Evolutionary conservation across 2,329 filamentous ascomycete species (phyloP).

Genomic region (Ciborinia camelliae): DNA sequence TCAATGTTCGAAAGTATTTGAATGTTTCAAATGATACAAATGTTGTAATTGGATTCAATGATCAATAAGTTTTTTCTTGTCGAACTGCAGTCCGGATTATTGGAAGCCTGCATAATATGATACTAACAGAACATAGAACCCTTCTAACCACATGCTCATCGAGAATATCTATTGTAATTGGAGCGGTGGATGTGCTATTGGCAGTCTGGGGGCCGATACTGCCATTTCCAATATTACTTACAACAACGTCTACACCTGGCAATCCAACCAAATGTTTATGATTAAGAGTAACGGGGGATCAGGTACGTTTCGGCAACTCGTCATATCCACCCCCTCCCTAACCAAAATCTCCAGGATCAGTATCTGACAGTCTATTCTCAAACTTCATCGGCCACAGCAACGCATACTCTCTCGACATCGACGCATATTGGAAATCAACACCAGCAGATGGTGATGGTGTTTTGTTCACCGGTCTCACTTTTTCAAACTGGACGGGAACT

Average conservation of each 20-base stretch:
- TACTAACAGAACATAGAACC: constrained; percentile 29
- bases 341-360: constrained; percentile 41
- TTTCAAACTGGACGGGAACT: constrained; percentile 54
- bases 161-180: constrained; percentile 61
- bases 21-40: too few relatives aligned
- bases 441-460: constrained; percentile 49
- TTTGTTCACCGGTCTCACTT: constrained; percentile 49
- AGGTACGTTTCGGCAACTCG: neutral
- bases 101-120: neutral
- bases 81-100: too few relatives aligned
- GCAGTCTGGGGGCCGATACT: constrained; percentile 49
- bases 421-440: constrained; percentile 52
- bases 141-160: constrained; percentile 46
- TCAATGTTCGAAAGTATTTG: too few relatives aligned
- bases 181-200: constrained; percentile 56
- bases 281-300: constrained; percentile 57
- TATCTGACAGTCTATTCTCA: constrained; percentile 50
- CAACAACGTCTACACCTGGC: constrained; percentile 44
- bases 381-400: constrained; percentile 60
- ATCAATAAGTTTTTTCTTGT: too few relatives aligned
- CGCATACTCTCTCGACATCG: constrained; percentile 55
- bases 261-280: constrained; percentile 58
- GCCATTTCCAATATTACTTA: constrained; percentile 53
- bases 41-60: too few relatives aligned
- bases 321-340: neutral